These are phyloP conservation scores for Monosporascus sp. DNA, from an alignment of 2,329 filamentous ascomycete genomes.

Conservation along the genomic window DNA sequence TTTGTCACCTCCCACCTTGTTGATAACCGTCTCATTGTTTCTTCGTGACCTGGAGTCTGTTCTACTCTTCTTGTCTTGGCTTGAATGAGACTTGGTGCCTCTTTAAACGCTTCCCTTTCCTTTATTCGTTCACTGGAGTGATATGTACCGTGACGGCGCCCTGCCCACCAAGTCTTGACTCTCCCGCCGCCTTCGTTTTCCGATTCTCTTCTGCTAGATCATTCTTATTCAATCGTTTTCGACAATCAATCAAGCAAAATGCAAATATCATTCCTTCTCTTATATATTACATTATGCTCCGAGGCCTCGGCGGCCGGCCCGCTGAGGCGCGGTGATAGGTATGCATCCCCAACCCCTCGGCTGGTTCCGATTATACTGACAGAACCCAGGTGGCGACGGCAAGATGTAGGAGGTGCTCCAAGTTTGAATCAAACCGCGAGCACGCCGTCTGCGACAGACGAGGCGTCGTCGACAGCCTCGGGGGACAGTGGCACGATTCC, in stretches of 20 bases:
- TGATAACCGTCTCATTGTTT: background rate
- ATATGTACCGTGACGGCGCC: background rate
- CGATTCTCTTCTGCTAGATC: too few relatives aligned
- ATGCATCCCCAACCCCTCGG: slow-evolving; percentile 8
- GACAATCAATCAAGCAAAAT: slow-evolving; percentile 8
- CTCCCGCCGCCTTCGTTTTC: background rate
- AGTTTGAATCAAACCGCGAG: slow-evolving; percentile 16
- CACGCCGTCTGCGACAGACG: slow-evolving; percentile 6
- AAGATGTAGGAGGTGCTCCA: slow-evolving; percentile 10
- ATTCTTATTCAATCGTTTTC: too few relatives aligned
- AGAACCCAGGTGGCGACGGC: slow-evolving; percentile 15
- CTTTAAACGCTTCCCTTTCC: background rate
- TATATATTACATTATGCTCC: slow-evolving; percentile 24
- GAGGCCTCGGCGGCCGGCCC: slow-evolving; percentile 26
- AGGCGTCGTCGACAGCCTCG: background rate
- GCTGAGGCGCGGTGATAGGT: slow-evolving; percentile 23
- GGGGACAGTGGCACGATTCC: background rate
- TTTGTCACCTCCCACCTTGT: background rate
- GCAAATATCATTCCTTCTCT: slow-evolving; percentile 22
- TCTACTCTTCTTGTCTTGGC: background rate
- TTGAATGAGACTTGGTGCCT: background rate
- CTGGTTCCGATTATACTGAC: slow-evolving; percentile 13
- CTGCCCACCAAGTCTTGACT: background rate
- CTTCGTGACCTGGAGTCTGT: background rate
- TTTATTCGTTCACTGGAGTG: background rate